Evolutionary conservation across 805 yeast species (phyloP), one percentile per base, ranked within the genome.

Genomic region (Crinitomyces ghanaensis): DNA sequence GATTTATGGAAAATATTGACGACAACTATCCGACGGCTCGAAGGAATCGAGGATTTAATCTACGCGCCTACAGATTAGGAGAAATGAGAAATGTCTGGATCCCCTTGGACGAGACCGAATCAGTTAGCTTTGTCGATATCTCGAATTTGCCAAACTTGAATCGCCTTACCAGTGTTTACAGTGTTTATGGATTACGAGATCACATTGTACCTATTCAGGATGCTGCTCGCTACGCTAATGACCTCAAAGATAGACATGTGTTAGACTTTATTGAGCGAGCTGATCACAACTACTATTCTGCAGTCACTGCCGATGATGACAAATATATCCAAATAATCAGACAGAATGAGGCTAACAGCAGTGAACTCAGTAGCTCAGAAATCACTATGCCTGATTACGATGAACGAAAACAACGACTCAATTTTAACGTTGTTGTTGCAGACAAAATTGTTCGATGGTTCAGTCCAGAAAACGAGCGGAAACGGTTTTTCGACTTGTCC

Each of bases 111-210:
- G 43, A 39, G 29, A 21, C 33, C 8, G 12, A 16, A 7, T n/a
- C 28, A 4, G 33, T 35, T 4, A 26, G 36, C n/a, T 20, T 18
- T 4, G 23, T 28, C 23, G 31, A 33, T 28, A 28, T 33, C 18
- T 31, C 31, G 9, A 26, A 20, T 9, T 11, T 14, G 13, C 19
- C 8, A 17, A 23, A 30, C 7, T 34, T 49, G 3, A 33, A 38
- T 23, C 40, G 49, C 2, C 63, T 65, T 18, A 62, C 71, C 37
- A 62, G 70, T 12, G 75, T 79, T 1, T 45, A 84, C 44, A 72
- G 80, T 33, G 57, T 85, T 6, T 83, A 80, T 48, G 95, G 95
- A 0, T 43, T 73, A 5, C 49, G 63, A 7, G 97, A 88, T 49
- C 53, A 55, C 7, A 64, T 79, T 7, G 72, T 85, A 5, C 84